A percentile compares a stretch with the other conserved stretches of the same genome.
These are phyloP conservation scores for Exophiala phaeomuriformis DNA, from an alignment of 2,329 filamentous ascomycete species.

Conservation along the genomic window DNA sequence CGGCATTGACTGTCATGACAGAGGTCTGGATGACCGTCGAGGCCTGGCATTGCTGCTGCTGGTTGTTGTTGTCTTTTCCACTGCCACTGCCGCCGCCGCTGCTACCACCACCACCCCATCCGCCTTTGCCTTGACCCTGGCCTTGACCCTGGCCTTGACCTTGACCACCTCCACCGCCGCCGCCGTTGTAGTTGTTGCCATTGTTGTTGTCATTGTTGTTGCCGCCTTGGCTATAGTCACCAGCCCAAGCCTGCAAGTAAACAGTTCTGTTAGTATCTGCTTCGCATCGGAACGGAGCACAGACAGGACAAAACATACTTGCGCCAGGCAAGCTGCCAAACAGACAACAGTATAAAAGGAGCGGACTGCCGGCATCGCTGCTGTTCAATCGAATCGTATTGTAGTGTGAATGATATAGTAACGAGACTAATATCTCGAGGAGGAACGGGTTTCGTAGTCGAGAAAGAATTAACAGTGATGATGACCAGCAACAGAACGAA, in stretches of 20 bases:
- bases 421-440: neutral
- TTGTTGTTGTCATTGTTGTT: neutral
- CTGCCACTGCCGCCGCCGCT: slow-evolving; percentile 1
- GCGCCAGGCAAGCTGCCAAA: slow-evolving; percentile 27
- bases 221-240: slow-evolving; percentile 2
- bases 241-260: slow-evolving; percentile 11
- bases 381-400: neutral
- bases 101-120: slow-evolving; percentile 3
- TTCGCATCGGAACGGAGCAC: neutral
- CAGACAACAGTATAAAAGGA: slow-evolving; percentile 20
- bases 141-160: neutral
- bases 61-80: neutral
- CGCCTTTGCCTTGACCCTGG: slow-evolving; percentile 4
- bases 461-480: slow-evolving; percentile 17
- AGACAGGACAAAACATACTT: slow-evolving; percentile 11
- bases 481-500: slow-evolving; percentile 24
- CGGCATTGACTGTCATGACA: neutral
- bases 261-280: neutral
- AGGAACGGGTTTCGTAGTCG: slow-evolving; percentile 2
- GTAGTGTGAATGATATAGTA: slow-evolving; percentile 3
- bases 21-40: neutral
- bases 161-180: neutral
- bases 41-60: neutral
- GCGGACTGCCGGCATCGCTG: slow-evolving; percentile 23
- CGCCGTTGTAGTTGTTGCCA: neutral